Conservation (phyloP, 148 eudicot species). For the Mesembryanthemum crystallinum region DNA sequence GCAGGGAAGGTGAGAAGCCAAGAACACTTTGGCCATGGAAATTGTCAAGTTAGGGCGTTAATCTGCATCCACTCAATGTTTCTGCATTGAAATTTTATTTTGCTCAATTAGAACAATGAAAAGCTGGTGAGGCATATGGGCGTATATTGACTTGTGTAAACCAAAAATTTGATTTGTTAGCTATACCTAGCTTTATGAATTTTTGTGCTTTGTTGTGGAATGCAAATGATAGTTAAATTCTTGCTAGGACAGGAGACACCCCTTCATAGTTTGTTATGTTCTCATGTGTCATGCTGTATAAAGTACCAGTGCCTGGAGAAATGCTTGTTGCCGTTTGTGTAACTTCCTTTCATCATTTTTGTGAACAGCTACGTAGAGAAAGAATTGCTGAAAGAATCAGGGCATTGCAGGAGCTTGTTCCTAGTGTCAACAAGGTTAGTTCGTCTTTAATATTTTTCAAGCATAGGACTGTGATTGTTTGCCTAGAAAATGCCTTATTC, state of each 20-base stretch:
- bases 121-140: background rate
- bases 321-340: background rate
- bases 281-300: background rate
- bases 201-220: background rate
- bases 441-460: background rate
- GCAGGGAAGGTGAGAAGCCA: too few relatives aligned
- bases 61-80: background rate
- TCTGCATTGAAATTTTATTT: background rate
- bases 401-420: conserved; percentile 75
- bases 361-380: conserved; percentile 63
- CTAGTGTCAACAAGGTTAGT: conserved; percentile 71
- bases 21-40: background rate
- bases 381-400: conserved; percentile 77
- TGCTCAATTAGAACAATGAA: background rate
- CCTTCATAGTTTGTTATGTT: background rate
- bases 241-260: background rate
- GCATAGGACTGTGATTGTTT: background rate
- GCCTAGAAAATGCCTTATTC: background rate
- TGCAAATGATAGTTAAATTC: background rate
- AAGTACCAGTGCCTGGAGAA: background rate
- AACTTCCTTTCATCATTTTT: conserved; percentile 6
- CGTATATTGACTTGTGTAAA: background rate
- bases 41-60: background rate
- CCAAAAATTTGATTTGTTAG: background rate
- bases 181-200: background rate